A percentile compares a stretch with the other conserved stretches of the same genome.
These are phyloP conservation scores for Coleophoma cylindrospora DNA, from an alignment of 2,329 filamentous ascomycete genomes.

Conservation along the genomic window DNA sequence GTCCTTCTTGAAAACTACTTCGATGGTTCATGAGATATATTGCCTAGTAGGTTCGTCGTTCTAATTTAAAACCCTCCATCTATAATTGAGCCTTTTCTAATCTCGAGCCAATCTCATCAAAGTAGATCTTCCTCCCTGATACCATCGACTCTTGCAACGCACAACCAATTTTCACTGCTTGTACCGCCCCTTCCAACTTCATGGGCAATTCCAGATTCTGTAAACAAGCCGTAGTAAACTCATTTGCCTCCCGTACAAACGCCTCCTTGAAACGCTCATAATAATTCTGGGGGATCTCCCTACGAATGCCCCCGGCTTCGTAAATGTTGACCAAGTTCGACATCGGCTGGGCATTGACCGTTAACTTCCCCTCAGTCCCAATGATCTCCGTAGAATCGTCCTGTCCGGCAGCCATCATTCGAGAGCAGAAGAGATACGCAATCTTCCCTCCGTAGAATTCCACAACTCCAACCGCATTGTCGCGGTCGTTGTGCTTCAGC, in stretches of 20 bases:
- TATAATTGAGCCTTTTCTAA: constrained; percentile 7
- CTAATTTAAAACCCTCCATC: no score
- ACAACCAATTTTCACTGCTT: constrained; percentile 55
- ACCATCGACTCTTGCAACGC: constrained; percentile 53
- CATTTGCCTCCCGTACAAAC: constrained; percentile 58
- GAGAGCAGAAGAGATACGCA: constrained; percentile 56
- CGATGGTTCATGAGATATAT: no score
- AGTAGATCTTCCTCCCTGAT: constrained; percentile 50
- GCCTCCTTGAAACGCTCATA: constrained; percentile 58
- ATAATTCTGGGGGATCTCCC: constrained; percentile 57
- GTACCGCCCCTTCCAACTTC: constrained; percentile 50
- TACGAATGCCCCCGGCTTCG: constrained; percentile 45
- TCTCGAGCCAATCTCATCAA: constrained; percentile 45
- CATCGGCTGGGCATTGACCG: constrained; percentile 53
- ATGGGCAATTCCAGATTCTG: constrained; percentile 51
- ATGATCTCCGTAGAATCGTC: constrained; percentile 65
- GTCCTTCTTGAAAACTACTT: no score
- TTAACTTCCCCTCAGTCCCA: constrained; percentile 59
- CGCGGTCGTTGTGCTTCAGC: constrained; percentile 51
- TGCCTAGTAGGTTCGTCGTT: no score
- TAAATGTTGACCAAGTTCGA: constrained; percentile 50
- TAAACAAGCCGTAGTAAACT: constrained; percentile 55
- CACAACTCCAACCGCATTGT: constrained; percentile 59
- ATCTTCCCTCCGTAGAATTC: constrained; percentile 62
- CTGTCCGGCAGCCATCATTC: constrained; percentile 66